phyloP scores from a whole-genome alignment of 1,139 yeast species.

The Nakaseomyces glabratus region DNA sequence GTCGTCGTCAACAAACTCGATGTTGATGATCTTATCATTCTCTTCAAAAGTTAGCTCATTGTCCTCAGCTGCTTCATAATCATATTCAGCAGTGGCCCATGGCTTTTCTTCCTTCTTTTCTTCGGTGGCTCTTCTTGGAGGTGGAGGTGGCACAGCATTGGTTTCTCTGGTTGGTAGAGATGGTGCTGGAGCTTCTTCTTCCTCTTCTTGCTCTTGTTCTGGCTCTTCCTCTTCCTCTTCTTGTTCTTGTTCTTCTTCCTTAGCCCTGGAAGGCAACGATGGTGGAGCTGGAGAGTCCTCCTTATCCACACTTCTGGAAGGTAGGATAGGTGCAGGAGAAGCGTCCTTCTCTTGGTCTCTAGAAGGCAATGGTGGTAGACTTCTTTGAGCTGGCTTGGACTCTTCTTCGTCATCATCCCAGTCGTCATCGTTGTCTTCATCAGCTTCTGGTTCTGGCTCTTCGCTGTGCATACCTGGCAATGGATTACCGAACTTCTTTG shows the following conservation, averaged over 20 bases:
- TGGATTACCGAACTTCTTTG: constrained; percentile 25
- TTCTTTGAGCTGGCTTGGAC: constrained; percentile 16
- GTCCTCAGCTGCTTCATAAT: constrained; percentile 82
- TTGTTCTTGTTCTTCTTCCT: constrained; percentile 18
- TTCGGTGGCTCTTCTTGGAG: constrained; percentile 29
- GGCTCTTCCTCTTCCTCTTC: constrained; percentile 21
- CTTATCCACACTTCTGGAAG: too few species aligned
- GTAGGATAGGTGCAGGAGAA: too few species aligned
- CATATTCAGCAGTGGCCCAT: constrained; percentile 71
- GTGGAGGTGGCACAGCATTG: constrained; percentile 27
- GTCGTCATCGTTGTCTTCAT: constrained; percentile 28
- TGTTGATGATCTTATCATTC: constrained; percentile 71
- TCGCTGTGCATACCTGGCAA: constrained; percentile 30
- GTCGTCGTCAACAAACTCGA: constrained; percentile 85
- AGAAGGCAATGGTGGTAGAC: constrained; percentile 15
- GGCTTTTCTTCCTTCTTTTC: constrained; percentile 34
- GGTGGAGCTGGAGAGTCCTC: constrained; percentile 12
- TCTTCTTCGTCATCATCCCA: constrained; percentile 31
- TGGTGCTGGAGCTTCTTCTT: constrained; percentile 6
- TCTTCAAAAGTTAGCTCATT: constrained; percentile 79
- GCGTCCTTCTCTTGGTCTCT: constrained; percentile 26
- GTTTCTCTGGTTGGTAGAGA: constrained; percentile 1
- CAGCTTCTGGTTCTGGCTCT: constrained; percentile 26
- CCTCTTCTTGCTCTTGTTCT: constrained; percentile 10
- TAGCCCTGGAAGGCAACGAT: constrained; percentile 2